A percentile compares a stretch with the other conserved stretches of the same genome.
phyloP scores from a whole-genome alignment of 1,139 yeast species.

The Nakaseomyces uthaithaninus region DNA sequence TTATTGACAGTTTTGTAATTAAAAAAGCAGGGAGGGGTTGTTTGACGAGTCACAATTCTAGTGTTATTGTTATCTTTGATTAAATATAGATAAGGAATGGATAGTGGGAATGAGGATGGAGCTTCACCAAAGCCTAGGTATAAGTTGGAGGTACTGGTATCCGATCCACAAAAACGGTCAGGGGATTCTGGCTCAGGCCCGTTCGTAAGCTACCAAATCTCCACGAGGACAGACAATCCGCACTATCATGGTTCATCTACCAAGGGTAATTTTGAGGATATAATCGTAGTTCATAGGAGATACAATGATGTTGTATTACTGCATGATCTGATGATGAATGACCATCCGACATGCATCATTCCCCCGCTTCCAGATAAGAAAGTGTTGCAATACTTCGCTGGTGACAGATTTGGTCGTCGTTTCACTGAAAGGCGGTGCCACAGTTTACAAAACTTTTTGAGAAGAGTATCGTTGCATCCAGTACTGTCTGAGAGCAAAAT shows the following conservation, averaged over 20 bases:
- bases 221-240: conserved; percentile 49
- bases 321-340: conserved; percentile 64
- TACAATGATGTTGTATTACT: conserved; percentile 77
- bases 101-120: neutral
- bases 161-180: conserved; percentile 71
- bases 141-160: conserved; percentile 36
- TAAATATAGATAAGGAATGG: no score
- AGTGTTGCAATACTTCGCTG: conserved; percentile 83
- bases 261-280: conserved; percentile 31
- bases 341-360: conserved; percentile 74
- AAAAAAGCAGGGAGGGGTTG: no score
- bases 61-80: no score
- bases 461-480: conserved; percentile 68
- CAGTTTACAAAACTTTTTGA: conserved; percentile 68
- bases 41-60: no score
- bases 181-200: conserved; percentile 46
- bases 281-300: conserved; percentile 59
- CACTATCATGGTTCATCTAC: conserved; percentile 34
- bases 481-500: conserved; percentile 60
- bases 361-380: conserved; percentile 95
- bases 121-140: conserved; percentile 9
- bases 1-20: no score
- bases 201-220: conserved; percentile 69
- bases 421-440: conserved; percentile 81
- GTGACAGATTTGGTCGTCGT: conserved; percentile 78